Base-by-base conservation (phyloP, 208 protist species). In the Blechomonas ayalai region DNA sequence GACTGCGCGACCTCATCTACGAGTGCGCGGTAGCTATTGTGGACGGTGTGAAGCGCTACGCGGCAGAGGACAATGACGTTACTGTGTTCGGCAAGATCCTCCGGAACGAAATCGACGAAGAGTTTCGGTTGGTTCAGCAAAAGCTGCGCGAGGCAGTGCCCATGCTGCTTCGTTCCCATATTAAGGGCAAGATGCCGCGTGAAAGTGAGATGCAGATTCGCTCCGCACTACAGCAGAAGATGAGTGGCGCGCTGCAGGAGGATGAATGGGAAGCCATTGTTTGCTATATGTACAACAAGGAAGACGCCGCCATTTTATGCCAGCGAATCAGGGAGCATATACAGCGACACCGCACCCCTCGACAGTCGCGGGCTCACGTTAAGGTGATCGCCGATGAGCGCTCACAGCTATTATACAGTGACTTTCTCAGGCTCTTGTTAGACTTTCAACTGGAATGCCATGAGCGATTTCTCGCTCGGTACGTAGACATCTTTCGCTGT, bases 371-470 rank as follows among this genome's bases (percentile, higher is more conserved):
- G 38, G 24, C n/a, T 25, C 10, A 44, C n/a, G 52, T 33, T 49
- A 55, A 31, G 13, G 37, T 3, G 27, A 40, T 7, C 50, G 38
- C 22, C 18, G 55, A 50, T 3, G 63, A 72, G 22, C 22, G 37
- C 26, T 36, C 55, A 28, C 49, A 67, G 53, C 43, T 94, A 25
- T 61, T 48, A 9, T 93, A 80, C 62, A 35, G 25, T 0, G 70
- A 87, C 38, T 77, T 96, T 40, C 39, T 95, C 24, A 65, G 69
- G 3, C 39, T 92, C 1, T 67, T 97, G 19, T 51, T 95, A 2
- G 74, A 93, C 42, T 97, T 92, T 48, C 91, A 97, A 52, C 60
- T 97, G 8, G 70, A 82, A 35, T 72, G 82, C 8, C 91, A 97
- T 52, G 75, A 90, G 42, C 52, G 67, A n/a, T 95, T 95, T 47